Percentiles rank a stretch among this genome's conserved stretches.
These are phyloP conservation scores for Mucor velutinosus DNA, from an alignment of 371 early-diverging fungal genomes.

Conservation along the genomic window DNA sequence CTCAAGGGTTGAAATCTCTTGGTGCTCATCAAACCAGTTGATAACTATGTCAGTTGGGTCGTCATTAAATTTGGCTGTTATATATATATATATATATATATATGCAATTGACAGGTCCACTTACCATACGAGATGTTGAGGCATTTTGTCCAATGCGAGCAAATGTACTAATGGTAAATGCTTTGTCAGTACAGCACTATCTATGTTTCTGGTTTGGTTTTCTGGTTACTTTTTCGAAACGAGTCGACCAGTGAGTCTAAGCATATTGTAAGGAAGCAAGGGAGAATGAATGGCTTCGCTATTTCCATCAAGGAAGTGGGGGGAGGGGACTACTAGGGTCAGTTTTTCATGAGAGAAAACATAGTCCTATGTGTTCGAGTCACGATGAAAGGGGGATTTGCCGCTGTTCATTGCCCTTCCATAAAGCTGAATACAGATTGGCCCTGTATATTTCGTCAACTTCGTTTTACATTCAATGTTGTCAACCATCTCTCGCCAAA, in stretches of 20 bases:
- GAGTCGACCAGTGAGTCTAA: conserved; percentile 11
- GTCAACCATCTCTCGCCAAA: conserved; percentile 12
- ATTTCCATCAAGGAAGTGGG: background rate
- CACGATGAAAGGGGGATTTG: background rate
- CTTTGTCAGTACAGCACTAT: background rate
- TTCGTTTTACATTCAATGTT: background rate
- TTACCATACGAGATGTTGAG: conserved; percentile 24
- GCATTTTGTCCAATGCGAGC: conserved; percentile 10
- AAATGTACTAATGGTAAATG: conserved; percentile 6
- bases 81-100: background rate
- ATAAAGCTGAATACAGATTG: background rate
- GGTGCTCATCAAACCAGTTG: conserved; percentile 19
- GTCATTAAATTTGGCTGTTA: background rate
- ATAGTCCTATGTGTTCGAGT: conserved; percentile 4
- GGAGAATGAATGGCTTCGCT: background rate
- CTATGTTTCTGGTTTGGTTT: background rate
- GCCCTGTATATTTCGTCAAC: background rate
- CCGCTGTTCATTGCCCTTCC: background rate
- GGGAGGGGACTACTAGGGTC: conserved; percentile 14
- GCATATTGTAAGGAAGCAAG: conserved; percentile 10
- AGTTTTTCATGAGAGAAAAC: background rate
- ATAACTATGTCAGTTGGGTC: conserved; percentile 14
- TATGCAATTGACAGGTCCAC: background rate
- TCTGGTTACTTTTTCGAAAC: conserved; percentile 9
- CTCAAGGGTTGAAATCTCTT: conserved; percentile 16